Conservation (phyloP, 208 protist species). For the Trypanosoma melophagium region DNA sequence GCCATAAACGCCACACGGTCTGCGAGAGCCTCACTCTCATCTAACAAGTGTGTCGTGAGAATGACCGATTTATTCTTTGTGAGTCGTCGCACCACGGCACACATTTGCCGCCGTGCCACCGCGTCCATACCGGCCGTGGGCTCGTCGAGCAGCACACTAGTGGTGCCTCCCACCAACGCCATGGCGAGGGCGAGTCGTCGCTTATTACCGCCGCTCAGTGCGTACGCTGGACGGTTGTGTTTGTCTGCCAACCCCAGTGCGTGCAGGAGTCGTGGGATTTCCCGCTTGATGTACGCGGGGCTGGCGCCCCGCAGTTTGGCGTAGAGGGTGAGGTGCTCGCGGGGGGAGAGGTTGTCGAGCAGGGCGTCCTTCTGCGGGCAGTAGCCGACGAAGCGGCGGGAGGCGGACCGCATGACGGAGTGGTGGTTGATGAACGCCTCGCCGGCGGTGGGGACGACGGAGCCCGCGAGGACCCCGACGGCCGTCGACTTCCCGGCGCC, state of each 20-base stretch:
- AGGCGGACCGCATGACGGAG: conserved; percentile 32
- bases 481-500: conserved; percentile 91
- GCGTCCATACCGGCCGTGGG: conserved; percentile 92
- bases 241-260: conserved; percentile 51
- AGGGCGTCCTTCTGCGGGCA: conserved; percentile 96
- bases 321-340: conserved; percentile 93
- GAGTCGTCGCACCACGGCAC: conserved; percentile 69
- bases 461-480: conserved; percentile 81
- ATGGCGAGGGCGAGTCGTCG: conserved; percentile 86
- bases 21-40: conserved; percentile 86
- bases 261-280: conserved; percentile 48
- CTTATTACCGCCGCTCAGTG: conserved; percentile 87
- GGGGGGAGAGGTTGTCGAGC: conserved; percentile 86
- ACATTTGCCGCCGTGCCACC: conserved; percentile 70
- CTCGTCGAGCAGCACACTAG: conserved; percentile 82
- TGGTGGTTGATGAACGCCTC: conserved; percentile 62
- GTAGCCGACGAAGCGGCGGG: conserved; percentile 84
- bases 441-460: conserved; percentile 69
- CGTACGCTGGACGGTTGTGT: conserved; percentile 25
- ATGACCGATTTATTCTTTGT: conserved; percentile 38
- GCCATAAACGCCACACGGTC: conserved; percentile 68
- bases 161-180: conserved; percentile 84
- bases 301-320: conserved; percentile 63
- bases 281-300: conserved; percentile 39
- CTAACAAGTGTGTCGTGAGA: conserved; percentile 86